Conservation (phyloP, 148 eudicot genomes). For the Talinum fruticosum region DNA sequence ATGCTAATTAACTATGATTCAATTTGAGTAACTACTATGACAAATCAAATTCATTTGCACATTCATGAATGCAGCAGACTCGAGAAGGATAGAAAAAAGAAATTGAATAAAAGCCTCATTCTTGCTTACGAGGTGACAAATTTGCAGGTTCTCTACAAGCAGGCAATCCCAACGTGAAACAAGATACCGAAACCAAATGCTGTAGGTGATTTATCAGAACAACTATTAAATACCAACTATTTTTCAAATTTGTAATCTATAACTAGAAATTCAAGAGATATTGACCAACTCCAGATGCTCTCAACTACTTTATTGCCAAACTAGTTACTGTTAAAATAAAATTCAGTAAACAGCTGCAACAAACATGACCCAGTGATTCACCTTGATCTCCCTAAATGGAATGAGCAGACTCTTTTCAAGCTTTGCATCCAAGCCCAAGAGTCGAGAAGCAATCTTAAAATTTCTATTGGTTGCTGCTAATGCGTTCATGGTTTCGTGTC, state of each 20-base stretch:
- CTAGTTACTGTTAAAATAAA: neutral
- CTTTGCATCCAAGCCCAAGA: constrained; percentile 86
- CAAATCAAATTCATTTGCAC: neutral
- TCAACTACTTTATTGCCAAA: neutral
- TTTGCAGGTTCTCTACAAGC: neutral
- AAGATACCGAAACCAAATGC: neutral
- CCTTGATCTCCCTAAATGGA: constrained; percentile 99
- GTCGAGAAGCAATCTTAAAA: constrained; percentile 76
- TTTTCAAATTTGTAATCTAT: neutral
- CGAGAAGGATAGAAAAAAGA: neutral
- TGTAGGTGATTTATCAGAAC: neutral
- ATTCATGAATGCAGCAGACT: neutral
- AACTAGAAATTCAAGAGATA: neutral
- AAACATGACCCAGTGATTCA: constrained; percentile 14
- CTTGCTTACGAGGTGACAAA: neutral
- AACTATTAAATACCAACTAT: neutral
- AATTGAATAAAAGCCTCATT: neutral
- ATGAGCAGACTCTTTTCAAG: constrained; percentile 88
- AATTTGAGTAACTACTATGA: too few relatives aligned
- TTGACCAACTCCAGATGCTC: neutral
- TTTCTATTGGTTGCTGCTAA: constrained; percentile 96
- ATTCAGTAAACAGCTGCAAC: neutral
- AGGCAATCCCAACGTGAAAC: neutral
- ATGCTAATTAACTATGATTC: too few relatives aligned
- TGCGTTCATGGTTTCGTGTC: constrained; percentile 63